Evolutionary conservation across 2,329 filamentous ascomycete genomes (phyloP).

Genomic region (Xylariaceae sp.): DNA sequence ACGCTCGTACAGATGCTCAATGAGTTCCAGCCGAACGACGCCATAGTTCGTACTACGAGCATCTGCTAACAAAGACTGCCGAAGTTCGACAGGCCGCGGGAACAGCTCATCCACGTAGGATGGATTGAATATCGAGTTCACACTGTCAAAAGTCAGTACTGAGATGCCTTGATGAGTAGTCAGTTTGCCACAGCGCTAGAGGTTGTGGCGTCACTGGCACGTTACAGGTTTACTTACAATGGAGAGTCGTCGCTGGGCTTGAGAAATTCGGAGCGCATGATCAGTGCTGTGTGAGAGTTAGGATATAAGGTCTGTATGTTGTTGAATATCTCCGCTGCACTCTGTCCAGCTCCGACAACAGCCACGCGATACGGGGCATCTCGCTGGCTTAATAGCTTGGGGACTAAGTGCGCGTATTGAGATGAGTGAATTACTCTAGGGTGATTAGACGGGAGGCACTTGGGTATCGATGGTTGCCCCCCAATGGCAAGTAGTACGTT

Average conservation of each 20-base stretch:
- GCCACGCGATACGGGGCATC: constrained; percentile 73
- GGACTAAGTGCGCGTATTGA: constrained; percentile 73
- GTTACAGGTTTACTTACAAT: no score
- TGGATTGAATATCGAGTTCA: constrained; percentile 97
- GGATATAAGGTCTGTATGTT: constrained; percentile 84
- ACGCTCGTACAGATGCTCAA: constrained; percentile 85
- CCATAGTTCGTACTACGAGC: constrained; percentile 92
- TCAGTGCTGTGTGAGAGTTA: constrained; percentile 75
- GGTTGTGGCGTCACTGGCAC: no score
- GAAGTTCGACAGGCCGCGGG: constrained; percentile 66
- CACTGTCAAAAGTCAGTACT: constrained; percentile 56
- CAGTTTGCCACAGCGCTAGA: neutral
- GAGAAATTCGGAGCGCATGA: constrained; percentile 84
- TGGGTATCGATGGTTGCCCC: constrained; percentile 72
- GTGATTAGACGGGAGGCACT: constrained; percentile 70
- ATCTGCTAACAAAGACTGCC: constrained; percentile 64
- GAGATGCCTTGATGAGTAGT: neutral
- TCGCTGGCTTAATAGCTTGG: constrained; percentile 62
- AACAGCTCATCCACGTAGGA: constrained; percentile 80
- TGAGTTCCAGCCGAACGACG: constrained; percentile 87
- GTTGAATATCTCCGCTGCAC: constrained; percentile 93
- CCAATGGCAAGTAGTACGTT: constrained; percentile 69
- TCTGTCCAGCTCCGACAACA: constrained; percentile 88
- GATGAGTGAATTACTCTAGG: constrained; percentile 86
- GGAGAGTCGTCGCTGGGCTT: constrained; percentile 94